Conservation (phyloP, 2,329 filamentous ascomycete genomes). For the Sporothrix curviconia region DNA sequence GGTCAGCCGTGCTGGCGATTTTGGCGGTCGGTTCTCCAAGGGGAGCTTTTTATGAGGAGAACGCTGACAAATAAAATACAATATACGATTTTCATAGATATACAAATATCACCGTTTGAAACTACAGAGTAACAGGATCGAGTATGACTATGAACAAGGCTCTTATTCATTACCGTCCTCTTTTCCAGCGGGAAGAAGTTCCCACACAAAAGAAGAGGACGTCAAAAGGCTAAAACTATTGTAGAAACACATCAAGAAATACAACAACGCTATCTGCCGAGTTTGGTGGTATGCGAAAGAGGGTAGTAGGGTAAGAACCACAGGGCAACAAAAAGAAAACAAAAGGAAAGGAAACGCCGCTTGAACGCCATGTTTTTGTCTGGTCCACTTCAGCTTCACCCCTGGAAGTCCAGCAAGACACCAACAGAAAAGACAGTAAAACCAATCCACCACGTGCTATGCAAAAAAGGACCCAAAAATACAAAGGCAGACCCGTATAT, state of each 20-base stretch:
- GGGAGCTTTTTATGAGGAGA: slow-evolving; percentile 54
- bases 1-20: slow-evolving; percentile 71
- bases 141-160: not conserved
- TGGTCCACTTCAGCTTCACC: not conserved
- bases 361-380: not conserved
- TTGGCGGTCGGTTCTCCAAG: slow-evolving; percentile 73
- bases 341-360: not conserved
- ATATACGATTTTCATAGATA: not conserved
- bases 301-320: not conserved
- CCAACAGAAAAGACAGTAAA: not conserved
- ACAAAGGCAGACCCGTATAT: not conserved
- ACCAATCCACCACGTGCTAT: slow-evolving; percentile 10
- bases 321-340: not conserved
- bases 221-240: not conserved
- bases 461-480: slow-evolving; percentile 9
- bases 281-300: too few relatives aligned
- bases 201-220: not conserved
- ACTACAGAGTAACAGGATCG: not conserved
- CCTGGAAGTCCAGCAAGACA: not conserved
- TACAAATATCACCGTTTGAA: not conserved
- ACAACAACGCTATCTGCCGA: not conserved
- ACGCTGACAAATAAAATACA: too few relatives aligned
- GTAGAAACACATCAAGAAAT: not conserved
- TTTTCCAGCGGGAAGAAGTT: not conserved
- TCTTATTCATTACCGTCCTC: not conserved